Base-by-base conservation (phyloP, 2,329 filamentous ascomycete species). In the Cordyceps pruinosa region DNA sequence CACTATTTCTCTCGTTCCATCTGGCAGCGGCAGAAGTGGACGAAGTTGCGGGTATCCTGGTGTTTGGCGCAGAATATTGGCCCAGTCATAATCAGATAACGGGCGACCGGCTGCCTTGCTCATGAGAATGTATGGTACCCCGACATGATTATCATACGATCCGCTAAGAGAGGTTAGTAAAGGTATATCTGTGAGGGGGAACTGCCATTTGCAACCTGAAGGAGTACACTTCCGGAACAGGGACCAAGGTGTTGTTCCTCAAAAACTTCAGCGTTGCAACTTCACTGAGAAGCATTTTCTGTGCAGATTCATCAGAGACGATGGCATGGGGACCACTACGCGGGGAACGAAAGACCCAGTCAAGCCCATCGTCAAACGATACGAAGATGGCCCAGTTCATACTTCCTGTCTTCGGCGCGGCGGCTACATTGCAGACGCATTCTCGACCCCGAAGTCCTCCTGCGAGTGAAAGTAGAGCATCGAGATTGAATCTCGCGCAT, bases 81-180 rank as follows among this genome's bases (percentile, higher is more conserved):
- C 39, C 64, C 61, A 65, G 52, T 58, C 51, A 17, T 66, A 66
- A 19, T 60, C 57, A 8, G 58, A 60, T 2, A 65, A 42, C 8
- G 59, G 35, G 4, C 60, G 60, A 1, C 64, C 63, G 34, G 50
- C 2, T 23, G 63, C 64, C 32, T 62, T 65, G 35, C 63, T 63
- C 58, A 61, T 58, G 34, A 66, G 62, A n/a, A 65, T 64, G 41
- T 64, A 66, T 2, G 63, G 64, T 10, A 65, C 51, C 2, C 61
- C 63, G 3, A 65, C 60, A 9, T 59, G 57, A 32, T 66, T 65
- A 4, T 64, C 54, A 2, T 42, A 37, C 12, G 39, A 41, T 48
- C 10, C 56, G 23, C 63, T 65, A 28, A 23, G 48, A 57, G 17
- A 23, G 28, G 45, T 49, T 28, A 47, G 55, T 41, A 35, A 51